phyloP scores from a whole-genome alignment of 257 asterid species.

The Ocimum tenuiflorum region DNA sequence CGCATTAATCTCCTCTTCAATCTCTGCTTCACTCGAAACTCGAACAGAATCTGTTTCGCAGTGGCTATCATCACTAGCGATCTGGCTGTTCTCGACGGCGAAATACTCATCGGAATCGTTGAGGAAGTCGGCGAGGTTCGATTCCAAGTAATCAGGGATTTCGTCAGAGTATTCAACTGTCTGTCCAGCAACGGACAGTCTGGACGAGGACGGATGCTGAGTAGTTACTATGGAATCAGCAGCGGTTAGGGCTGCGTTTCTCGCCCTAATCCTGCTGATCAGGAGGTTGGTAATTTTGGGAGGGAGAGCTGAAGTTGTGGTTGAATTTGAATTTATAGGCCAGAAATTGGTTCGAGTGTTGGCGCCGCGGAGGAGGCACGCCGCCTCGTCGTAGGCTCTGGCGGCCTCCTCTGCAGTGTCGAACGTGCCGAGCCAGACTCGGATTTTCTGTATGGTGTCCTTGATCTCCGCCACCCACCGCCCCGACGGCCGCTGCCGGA shows the following conservation, averaged over 20 bases:
- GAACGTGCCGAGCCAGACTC: constrained; percentile 75
- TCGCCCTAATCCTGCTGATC: constrained; percentile 54
- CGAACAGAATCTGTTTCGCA: no score
- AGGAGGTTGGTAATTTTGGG: constrained; percentile 68
- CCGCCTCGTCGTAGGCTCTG: constrained; percentile 73
- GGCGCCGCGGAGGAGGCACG: constrained; percentile 79
- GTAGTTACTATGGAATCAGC: neutral
- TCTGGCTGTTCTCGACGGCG: constrained; percentile 15
- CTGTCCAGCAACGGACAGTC: constrained; percentile 15
- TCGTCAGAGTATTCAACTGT: constrained; percentile 15
- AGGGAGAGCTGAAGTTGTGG: constrained; percentile 54
- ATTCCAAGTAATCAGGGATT: constrained; percentile 33
- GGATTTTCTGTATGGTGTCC: constrained; percentile 66
- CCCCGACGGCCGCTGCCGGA: constrained; percentile 73
- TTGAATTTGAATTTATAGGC: constrained; percentile 42
- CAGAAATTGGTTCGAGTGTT: constrained; percentile 80
- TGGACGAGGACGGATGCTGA: constrained; percentile 4
- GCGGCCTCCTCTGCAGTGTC: constrained; percentile 86
- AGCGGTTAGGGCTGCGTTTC: constrained; percentile 38
- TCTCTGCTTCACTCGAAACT: constrained; percentile 6
- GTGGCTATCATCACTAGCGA: no score
- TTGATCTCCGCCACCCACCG: constrained; percentile 86
- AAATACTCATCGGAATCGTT: constrained; percentile 42
- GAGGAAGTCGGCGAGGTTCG: constrained; percentile 49
- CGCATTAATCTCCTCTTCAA: constrained; percentile 18